phyloP scores from a whole-genome alignment of 345 rosid species.

The Sapria himalayana region DNA sequence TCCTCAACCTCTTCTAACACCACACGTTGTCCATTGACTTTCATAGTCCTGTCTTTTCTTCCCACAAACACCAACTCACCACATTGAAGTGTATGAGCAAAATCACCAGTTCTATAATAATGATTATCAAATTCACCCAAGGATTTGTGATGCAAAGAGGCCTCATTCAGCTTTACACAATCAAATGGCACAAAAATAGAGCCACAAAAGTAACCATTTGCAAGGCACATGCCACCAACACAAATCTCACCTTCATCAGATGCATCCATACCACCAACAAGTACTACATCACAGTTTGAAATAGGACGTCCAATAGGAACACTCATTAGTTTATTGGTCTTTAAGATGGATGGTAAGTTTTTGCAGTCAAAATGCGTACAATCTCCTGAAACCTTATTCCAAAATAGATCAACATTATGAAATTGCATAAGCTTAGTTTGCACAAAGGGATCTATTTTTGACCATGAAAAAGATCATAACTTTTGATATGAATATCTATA shows the following conservation, averaged over 20 bases:
- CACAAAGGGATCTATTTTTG: too few species aligned
- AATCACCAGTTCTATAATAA: constrained; percentile 79
- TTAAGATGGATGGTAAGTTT: constrained; percentile 46
- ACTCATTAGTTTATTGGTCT: constrained; percentile 31
- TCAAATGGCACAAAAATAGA: constrained; percentile 12
- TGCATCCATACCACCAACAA: constrained; percentile 24
- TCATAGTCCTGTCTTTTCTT: constrained; percentile 61
- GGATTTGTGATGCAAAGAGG: constrained; percentile 17
- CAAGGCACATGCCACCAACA: constrained; percentile 59
- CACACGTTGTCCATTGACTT: constrained; percentile 69
- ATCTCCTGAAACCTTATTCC: constrained; percentile 74
- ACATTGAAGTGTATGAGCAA: constrained; percentile 36
- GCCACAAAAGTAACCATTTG: constrained; percentile 32
- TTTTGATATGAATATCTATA: too few species aligned
- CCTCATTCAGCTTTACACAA: constrained; percentile 25
- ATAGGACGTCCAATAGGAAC: constrained; percentile 89
- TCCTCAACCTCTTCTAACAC: constrained; percentile 67
- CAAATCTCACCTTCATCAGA: constrained; percentile 47
- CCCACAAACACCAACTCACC: constrained; percentile 73
- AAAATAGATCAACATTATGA: too few species aligned
- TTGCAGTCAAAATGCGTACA: constrained; percentile 84
- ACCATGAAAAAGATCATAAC: too few species aligned
- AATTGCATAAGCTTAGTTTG: too few species aligned
- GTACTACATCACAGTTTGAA: constrained; percentile 40
- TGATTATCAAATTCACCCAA: constrained; percentile 24